Percentiles rank a stretch among this genome's conserved stretches.
Conservation (phyloP, 306 rosid genomes). For the Cyclanthera cordifolia region DNA sequence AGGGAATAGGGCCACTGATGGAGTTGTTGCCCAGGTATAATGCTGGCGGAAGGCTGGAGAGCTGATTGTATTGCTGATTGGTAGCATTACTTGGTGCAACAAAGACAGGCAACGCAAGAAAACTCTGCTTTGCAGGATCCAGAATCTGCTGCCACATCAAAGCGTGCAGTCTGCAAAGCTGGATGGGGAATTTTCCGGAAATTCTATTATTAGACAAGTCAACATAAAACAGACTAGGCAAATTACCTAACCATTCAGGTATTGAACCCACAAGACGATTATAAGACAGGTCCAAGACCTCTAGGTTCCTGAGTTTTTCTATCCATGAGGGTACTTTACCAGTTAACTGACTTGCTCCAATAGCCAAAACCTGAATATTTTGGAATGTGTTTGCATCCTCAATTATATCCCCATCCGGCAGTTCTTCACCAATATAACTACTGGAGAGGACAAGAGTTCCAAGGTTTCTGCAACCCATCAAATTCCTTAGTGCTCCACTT, state of each 20-base stretch:
- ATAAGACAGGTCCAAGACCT: constrained; percentile 65
- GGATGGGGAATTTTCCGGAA: constrained; percentile 47
- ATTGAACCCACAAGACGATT: constrained; percentile 49
- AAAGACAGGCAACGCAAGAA: constrained; percentile 76
- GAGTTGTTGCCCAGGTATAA: constrained; percentile 50
- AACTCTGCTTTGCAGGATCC: constrained; percentile 33
- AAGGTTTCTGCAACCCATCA: constrained; percentile 51
- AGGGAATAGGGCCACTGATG: constrained; percentile 54
- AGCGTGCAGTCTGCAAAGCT: constrained; percentile 44
- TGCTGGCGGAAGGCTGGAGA: constrained; percentile 65
- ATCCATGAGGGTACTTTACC: constrained; percentile 79
- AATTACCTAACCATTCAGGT: constrained; percentile 59
- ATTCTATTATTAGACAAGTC: constrained; percentile 58
- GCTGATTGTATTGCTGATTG: constrained; percentile 65
- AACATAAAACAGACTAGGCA: constrained; percentile 62
- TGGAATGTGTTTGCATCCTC: constrained; percentile 47
- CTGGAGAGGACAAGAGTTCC: constrained; percentile 50
- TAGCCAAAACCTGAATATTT: constrained; percentile 47
- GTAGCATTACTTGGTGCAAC: constrained; percentile 53
- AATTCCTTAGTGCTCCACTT: constrained; percentile 48
- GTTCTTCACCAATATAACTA: constrained; percentile 36
- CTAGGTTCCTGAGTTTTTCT: constrained; percentile 40
- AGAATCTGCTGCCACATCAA: constrained; percentile 19
- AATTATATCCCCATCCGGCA: constrained; percentile 42
- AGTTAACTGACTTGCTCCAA: constrained; percentile 62